Evolutionary conservation across 306 rosid genomes (phyloP).

Genomic region (Quercus wislizeni): DNA sequence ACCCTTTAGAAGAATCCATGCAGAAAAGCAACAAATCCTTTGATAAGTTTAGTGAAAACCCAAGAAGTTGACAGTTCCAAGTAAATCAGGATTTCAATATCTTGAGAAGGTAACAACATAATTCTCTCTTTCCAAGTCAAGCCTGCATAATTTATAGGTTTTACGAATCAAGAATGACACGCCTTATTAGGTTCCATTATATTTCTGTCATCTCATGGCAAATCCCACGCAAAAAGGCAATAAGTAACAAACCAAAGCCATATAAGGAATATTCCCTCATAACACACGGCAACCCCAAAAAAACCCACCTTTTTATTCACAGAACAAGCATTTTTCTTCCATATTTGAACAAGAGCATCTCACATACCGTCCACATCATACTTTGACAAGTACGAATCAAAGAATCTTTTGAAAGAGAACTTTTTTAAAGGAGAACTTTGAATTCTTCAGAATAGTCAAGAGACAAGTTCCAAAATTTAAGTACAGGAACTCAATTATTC

Average conservation of each 20-base stretch:
- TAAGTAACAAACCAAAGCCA: constrained; percentile 2
- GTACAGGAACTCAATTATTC: constrained; percentile 7
- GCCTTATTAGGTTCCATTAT: constrained; percentile 10
- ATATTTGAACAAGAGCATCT: constrained; percentile 22
- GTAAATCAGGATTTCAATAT: not conserved
- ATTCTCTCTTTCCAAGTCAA: not conserved
- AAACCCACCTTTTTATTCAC: constrained; percentile 11
- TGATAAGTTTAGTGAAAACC: not conserved
- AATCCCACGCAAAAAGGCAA: not conserved
- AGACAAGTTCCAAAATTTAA: not conserved
- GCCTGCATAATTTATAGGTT: not conserved
- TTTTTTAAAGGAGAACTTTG: not conserved
- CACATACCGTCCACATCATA: constrained; percentile 14
- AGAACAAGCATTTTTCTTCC: constrained; percentile 20
- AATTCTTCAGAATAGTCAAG: not conserved
- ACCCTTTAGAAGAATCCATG: not conserved
- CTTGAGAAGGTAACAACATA: not conserved
- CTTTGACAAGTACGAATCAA: constrained; percentile 3
- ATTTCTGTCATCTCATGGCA: not conserved
- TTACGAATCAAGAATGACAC: not conserved
- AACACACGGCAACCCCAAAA: constrained; percentile 17
- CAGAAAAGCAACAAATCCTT: not conserved
- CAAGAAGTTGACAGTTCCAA: not conserved
- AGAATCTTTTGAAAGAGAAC: not conserved
- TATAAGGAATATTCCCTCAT: constrained; percentile 14